Percentiles rank a stretch among this genome's conserved stretches.
Evolutionary conservation across 805 yeast genomes (phyloP).

Genomic region (Isabelozyma rhagii): DNA sequence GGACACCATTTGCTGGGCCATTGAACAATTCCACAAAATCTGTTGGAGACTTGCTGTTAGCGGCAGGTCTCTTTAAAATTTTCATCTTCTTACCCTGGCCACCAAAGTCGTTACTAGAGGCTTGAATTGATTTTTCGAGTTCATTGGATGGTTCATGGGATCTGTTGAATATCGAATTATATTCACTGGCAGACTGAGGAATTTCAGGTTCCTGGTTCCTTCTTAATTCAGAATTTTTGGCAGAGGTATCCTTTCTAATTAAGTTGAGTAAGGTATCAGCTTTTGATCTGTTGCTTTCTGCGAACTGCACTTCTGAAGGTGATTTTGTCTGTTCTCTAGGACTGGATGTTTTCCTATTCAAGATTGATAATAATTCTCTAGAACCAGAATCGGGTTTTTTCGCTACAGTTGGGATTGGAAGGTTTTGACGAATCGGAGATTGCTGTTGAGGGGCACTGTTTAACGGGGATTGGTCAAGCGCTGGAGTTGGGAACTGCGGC

Average conservation of each 20-base stretch:
- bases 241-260: slow-evolving; percentile 14
- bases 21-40: slow-evolving; percentile 11
- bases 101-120: slow-evolving; percentile 3
- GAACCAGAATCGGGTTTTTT: slow-evolving; percentile 26
- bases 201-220: neutral
- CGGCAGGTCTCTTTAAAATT: slow-evolving; percentile 16
- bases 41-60: slow-evolving; percentile 3
- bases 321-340: slow-evolving; percentile 3
- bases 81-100: slow-evolving; percentile 24
- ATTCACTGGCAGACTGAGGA: neutral
- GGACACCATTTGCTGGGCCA: neutral
- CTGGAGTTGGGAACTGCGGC: slow-evolving; percentile 4
- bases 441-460: slow-evolving; percentile 1
- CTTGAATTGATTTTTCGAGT: slow-evolving; percentile 15
- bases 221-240: neutral
- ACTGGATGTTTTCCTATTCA: slow-evolving; percentile 22
- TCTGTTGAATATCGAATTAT: neutral
- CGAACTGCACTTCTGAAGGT: slow-evolving; percentile 5
- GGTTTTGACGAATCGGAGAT: neutral
- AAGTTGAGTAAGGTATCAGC: slow-evolving; percentile 29
- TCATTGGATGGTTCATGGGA: slow-evolving; percentile 22
- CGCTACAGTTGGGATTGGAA: neutral
- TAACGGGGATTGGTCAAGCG: slow-evolving; percentile 3
- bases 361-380: slow-evolving; percentile 41
- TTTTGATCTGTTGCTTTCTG: slow-evolving; percentile 24